Conservation (phyloP, 495 filamentous ascomycete genomes). For the Penicillium steckii region DNA sequence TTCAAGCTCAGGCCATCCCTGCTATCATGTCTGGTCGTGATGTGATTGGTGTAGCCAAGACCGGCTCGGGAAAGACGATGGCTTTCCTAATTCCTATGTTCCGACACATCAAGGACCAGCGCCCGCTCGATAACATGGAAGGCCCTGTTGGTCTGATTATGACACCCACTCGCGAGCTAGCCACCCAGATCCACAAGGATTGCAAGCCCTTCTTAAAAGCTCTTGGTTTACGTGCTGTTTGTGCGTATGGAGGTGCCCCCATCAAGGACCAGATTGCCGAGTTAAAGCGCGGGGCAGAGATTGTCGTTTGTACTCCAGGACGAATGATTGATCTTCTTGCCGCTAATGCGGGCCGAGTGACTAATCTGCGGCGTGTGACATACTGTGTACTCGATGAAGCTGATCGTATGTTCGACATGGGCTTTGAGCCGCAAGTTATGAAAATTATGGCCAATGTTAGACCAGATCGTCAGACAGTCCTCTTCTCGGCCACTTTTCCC, state of each 20-base stretch:
- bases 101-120: conserved; percentile 93
- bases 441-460: conserved; percentile 91
- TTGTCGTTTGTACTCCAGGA: conserved; percentile 94
- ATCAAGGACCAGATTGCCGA: conserved; percentile 98
- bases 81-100: conserved; percentile 96
- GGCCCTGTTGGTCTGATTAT: conserved; percentile 87
- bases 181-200: conserved; percentile 91
- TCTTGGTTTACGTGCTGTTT: conserved; percentile 85
- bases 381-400: conserved; percentile 97
- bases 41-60: conserved; percentile 96
- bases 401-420: conserved; percentile 99
- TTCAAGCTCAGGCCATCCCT: conserved; percentile 93
- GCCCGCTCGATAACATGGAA: conserved; percentile 76
- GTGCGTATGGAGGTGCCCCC: conserved; percentile 91
- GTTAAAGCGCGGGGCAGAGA: conserved; percentile 91
- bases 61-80: conserved; percentile 97
- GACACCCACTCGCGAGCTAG: conserved; percentile 93
- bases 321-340: conserved; percentile 94
- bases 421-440: conserved; percentile 97
- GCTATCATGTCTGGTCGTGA: conserved; percentile 95
- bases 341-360: conserved; percentile 88
- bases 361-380: conserved; percentile 82
- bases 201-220: conserved; percentile 92
- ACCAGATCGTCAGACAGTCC: conserved; percentile 86
- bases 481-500: conserved; percentile 98